These are phyloP conservation scores for Cenchrus purpureus DNA, from an alignment of 176 grass and related monocot species.

Conservation along the genomic window DNA sequence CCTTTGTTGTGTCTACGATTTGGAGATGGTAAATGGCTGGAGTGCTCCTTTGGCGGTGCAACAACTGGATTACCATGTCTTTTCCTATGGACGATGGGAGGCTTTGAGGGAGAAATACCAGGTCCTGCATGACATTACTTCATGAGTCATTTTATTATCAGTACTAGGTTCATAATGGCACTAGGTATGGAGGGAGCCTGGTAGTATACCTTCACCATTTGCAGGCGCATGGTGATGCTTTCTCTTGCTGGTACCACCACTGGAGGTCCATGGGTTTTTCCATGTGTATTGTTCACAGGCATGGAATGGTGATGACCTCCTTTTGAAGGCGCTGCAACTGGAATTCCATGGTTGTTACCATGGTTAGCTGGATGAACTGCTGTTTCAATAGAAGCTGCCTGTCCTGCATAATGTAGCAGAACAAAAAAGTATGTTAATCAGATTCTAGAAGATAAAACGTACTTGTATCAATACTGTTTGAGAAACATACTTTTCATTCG, in stretches of 20 bases:
- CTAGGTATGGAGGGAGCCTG: slow-evolving; percentile 11
- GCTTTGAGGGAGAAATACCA: slow-evolving; percentile 43
- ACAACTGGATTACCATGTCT: slow-evolving; percentile 54
- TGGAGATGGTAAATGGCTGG: slow-evolving; percentile 48
- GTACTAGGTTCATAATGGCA: slow-evolving; percentile 25
- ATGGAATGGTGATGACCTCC: slow-evolving; percentile 41
- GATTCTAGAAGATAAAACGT: slow-evolving; percentile 2
- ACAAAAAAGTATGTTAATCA: slow-evolving; percentile 18
- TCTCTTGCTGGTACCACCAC: slow-evolving; percentile 47
- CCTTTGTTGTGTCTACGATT: slow-evolving; percentile 52
- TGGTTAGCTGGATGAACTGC: slow-evolving; percentile 35
- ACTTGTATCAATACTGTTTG: slow-evolving; percentile 2
- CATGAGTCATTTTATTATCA: slow-evolving; percentile 43
- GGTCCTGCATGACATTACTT: slow-evolving; percentile 50
- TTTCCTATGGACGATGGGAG: slow-evolving; percentile 45
- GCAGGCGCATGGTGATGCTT: slow-evolving; percentile 42
- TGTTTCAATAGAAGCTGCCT: slow-evolving; percentile 45
- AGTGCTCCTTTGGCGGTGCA: slow-evolving; percentile 55
- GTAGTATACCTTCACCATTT: slow-evolving; percentile 59
- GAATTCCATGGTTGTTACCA: slow-evolving; percentile 45
- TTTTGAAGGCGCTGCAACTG: slow-evolving; percentile 56
- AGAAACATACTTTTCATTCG: slow-evolving; percentile 21
- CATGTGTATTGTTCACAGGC: slow-evolving; percentile 49
- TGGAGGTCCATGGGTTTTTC: slow-evolving; percentile 47
- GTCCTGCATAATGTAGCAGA: slow-evolving; percentile 36